These are phyloP conservation scores for Cutaneotrichosporon sp. DNA, from an alignment of 1,284 basidiomycete species.

Conservation along the genomic window DNA sequence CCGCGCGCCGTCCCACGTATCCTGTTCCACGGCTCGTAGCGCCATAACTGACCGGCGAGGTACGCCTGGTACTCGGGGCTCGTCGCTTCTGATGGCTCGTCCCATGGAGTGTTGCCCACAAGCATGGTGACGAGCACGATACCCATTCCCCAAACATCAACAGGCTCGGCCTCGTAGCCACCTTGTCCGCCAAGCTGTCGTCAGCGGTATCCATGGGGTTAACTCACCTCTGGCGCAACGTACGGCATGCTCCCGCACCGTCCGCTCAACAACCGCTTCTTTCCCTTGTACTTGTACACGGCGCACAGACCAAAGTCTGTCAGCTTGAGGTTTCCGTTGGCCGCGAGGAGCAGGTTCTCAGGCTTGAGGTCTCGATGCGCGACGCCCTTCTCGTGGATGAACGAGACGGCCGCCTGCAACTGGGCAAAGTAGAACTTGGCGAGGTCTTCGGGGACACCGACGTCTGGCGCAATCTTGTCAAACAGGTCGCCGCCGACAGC, in stretches of 20 bases:
- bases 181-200: conserved; percentile 38
- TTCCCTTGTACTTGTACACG: conserved; percentile 86
- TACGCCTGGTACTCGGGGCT: conserved; percentile 80
- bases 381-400: conserved; percentile 85
- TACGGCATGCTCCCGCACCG: conserved; percentile 93
- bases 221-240: conserved; percentile 81
- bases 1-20: conserved; percentile 64
- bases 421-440: conserved; percentile 92
- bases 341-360: conserved; percentile 84
- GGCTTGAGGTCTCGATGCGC: conserved; percentile 97
- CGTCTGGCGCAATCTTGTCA: conserved; percentile 93
- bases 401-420: conserved; percentile 72
- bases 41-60: conserved; percentile 70
- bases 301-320: conserved; percentile 94
- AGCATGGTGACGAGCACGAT: conserved; percentile 94
- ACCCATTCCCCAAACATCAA: conserved; percentile 94
- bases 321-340: conserved; percentile 75
- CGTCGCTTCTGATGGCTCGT: conserved; percentile 72
- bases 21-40: conserved; percentile 77
- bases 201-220: conserved; percentile 14
- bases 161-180: conserved; percentile 83
- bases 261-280: conserved; percentile 73
- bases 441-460: conserved; percentile 81
- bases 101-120: conserved; percentile 96
- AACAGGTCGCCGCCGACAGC: conserved; percentile 94